Evolutionary conservation across 176 grass and related monocot genomes (phyloP), one percentile per base, ranked within the genome.

Genomic region (Echinochloa phyllopogon): DNA sequence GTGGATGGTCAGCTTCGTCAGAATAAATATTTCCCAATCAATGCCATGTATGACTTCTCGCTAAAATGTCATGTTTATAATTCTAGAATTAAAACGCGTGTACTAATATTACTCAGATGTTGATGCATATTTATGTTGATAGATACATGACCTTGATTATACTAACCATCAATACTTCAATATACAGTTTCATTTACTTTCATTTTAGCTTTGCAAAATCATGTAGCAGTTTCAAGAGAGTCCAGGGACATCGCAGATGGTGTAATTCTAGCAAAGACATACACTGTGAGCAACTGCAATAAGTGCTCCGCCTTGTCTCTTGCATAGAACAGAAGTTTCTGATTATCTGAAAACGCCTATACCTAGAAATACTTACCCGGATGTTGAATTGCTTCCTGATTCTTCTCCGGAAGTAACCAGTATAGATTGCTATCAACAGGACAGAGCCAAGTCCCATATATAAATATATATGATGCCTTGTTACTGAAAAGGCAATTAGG

Each of bases 361-460:
- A 21, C 33, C 25, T 70, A 79, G 40, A 85, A 76, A 86, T 81
- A 72, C 65, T 86, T 91, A 92, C 96, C 49, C 90, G 88, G 72
- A 99, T 99, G 81, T 99, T 99, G 86, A 92, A 99, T 60, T 92
- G 94, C 74, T 91, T 94, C 85, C 92, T 92, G 49, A 99, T 91
- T 79, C 91, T 96, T 65, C 88, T 89, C 82, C 94, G 86, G 68
- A 94, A 99, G 75, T 99, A 94, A 83, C 96, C 91, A 18, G 93
- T 89, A 72, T 99, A 99, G 58, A 94, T 78, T 75, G 88, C 90
- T 81, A 84, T 44, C 79, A 92, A 88, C 76, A 96, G 75, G 75
- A 87, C 84, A 65, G 88, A 94, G 79, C 86, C 86, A 76, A 99
- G 84, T 74, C 88, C 96, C 60, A 91, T 82, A 74, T 92, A 99